A percentile compares a stretch with the other conserved stretches of the same genome.
phyloP scores from a whole-genome alignment of 768 basidiomycete species.

The Ramaria sp. region DNA sequence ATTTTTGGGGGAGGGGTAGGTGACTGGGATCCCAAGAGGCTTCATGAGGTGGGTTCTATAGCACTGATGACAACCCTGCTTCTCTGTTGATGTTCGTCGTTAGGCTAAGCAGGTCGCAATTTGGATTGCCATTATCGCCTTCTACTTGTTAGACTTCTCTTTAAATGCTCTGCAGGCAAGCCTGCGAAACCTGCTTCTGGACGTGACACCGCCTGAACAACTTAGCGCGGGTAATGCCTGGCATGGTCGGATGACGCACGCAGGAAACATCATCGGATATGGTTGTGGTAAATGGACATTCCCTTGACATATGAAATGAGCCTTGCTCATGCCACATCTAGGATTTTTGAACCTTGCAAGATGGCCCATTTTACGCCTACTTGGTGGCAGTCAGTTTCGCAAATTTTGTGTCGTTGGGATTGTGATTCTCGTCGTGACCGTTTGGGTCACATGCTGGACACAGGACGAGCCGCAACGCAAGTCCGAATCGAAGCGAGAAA shows the following conservation, averaged over 20 bases:
- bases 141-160: constrained; percentile 95
- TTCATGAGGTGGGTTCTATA: constrained; percentile 33
- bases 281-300: constrained; percentile 55
- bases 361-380: constrained; percentile 62
- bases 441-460: constrained; percentile 79
- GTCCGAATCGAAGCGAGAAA: constrained; percentile 14
- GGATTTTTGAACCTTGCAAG: constrained; percentile 84
- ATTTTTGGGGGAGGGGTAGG: constrained; percentile 63
- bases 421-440: constrained; percentile 64
- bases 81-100: not conserved
- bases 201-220: constrained; percentile 81
- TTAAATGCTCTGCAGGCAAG: constrained; percentile 93
- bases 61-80: not conserved
- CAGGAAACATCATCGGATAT: constrained; percentile 94
- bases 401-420: constrained; percentile 90
- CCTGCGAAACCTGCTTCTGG: constrained; percentile 84
- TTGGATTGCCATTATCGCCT: constrained; percentile 75
- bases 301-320: not conserved
- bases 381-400: constrained; percentile 91
- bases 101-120: constrained; percentile 68
- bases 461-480: constrained; percentile 39
- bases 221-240: constrained; percentile 94
- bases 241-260: constrained; percentile 93
- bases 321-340: constrained; percentile 15
- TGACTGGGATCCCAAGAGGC: constrained; percentile 77